Evolutionary conservation across 2,329 filamentous ascomycete genomes (phyloP).

Genomic region (Colletotrichum acutatum): DNA sequence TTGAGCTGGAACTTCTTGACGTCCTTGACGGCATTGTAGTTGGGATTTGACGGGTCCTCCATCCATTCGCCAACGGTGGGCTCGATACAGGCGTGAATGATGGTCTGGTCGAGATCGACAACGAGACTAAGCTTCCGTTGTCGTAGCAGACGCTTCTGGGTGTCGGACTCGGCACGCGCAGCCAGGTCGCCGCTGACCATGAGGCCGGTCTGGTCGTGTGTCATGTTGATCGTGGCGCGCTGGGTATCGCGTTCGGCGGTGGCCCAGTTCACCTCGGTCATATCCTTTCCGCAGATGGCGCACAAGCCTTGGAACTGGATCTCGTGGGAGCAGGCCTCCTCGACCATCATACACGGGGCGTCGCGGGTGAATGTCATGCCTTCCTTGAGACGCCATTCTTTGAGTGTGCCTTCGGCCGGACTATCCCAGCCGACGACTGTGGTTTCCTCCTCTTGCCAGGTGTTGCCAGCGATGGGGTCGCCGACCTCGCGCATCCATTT

Average conservation of each 20-base stretch:
- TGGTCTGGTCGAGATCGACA: conserved; percentile 97
- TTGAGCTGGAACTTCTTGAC: conserved; percentile 89
- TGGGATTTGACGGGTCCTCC: conserved; percentile 86
- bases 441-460: conserved; percentile 75
- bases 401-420: conserved; percentile 82
- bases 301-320: conserved; percentile 93
- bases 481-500: conserved; percentile 81
- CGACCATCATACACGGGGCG: conserved; percentile 75
- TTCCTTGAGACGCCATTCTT: conserved; percentile 78
- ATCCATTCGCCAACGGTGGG: conserved; percentile 98
- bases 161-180: conserved; percentile 82
- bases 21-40: conserved; percentile 89
- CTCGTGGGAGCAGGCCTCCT: conserved; percentile 92
- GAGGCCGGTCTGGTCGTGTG: conserved; percentile 88
- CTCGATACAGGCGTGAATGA: conserved; percentile 98
- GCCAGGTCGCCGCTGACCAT: conserved; percentile 88
- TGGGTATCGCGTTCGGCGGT: conserved; percentile 82
- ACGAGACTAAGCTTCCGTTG: conserved; percentile 90
- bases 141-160: conserved; percentile 83
- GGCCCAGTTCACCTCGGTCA: conserved; percentile 91
- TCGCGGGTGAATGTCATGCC: conserved; percentile 72
- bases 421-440: conserved; percentile 83
- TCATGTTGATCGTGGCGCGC: conserved; percentile 93
- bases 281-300: conserved; percentile 92
- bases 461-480: conserved; percentile 69